A percentile compares a stretch with the other conserved stretches of the same genome.
Conservation (phyloP, 352 stramenopile species). For the Aphanomyces astaci region DNA sequence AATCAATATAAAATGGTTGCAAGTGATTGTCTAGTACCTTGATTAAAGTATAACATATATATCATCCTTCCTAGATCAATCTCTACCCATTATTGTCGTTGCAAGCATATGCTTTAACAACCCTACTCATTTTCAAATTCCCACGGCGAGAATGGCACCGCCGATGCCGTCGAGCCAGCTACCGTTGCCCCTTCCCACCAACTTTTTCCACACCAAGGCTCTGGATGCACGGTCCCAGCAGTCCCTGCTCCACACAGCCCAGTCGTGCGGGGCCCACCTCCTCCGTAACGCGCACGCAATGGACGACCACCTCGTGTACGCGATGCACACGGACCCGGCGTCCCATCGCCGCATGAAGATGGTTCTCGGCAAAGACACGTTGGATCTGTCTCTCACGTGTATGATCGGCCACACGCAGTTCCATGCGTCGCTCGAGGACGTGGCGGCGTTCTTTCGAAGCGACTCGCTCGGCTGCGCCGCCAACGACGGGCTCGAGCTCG, state of each 20-base stretch:
- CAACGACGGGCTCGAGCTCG: slow-evolving; percentile 23
- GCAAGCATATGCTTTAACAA: too few relatives aligned
- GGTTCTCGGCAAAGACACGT: background rate
- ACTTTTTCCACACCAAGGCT: background rate
- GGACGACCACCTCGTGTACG: background rate
- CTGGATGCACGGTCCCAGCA: background rate
- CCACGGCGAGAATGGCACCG: too few relatives aligned
- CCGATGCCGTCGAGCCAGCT: background rate
- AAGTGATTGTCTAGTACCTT: too few relatives aligned
- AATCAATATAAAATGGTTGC: too few relatives aligned
- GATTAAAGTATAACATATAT: too few relatives aligned
- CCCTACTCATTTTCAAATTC: background rate
- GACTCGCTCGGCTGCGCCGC: background rate
- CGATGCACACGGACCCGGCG: background rate
- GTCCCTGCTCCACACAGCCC: background rate
- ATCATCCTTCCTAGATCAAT: too few relatives aligned
- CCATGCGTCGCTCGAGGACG: background rate
- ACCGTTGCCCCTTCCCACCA: background rate
- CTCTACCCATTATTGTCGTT: too few relatives aligned
- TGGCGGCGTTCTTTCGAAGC: background rate
- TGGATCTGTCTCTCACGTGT: background rate
- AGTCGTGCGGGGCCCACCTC: background rate
- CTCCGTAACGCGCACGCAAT: background rate
- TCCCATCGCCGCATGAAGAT: background rate
- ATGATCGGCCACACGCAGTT: background rate